phyloP scores from a whole-genome alignment of 2,329 filamentous ascomycete genomes.

The Septoria linicola region DNA sequence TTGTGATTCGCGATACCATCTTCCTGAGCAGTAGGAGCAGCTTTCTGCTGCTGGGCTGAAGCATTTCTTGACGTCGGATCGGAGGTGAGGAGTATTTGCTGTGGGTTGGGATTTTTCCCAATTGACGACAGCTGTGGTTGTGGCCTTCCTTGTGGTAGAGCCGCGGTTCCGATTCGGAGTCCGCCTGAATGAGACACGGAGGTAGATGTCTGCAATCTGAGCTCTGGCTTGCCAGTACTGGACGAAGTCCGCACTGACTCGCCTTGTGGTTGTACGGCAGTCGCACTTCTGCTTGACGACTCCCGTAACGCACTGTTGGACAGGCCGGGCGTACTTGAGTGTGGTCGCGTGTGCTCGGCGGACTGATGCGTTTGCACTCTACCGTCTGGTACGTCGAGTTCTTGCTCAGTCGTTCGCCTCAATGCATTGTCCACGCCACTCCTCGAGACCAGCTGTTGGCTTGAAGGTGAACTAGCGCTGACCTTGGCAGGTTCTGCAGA shows the following conservation, averaged over 20 bases:
- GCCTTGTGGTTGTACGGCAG: constrained; percentile 3
- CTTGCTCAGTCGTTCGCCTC: background rate
- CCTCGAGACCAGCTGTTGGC: constrained; percentile 4
- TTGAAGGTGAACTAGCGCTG: constrained; percentile 4
- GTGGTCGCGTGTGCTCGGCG: background rate
- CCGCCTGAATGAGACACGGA: constrained; percentile 29
- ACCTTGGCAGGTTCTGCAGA: constrained; percentile 17
- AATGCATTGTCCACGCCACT: background rate
- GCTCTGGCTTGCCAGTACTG: constrained; percentile 4
- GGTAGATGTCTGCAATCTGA: constrained; percentile 28
- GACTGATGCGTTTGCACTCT: background rate
- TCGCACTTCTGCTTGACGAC: background rate
- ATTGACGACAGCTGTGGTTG: constrained; percentile 8
- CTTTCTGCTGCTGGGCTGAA: background rate
- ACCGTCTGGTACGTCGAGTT: background rate
- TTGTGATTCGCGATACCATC: no score
- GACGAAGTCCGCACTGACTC: background rate
- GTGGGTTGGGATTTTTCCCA: background rate
- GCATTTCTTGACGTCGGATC: background rate
- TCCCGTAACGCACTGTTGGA: background rate
- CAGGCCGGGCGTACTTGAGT: background rate
- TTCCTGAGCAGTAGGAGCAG: no score
- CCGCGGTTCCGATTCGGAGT: constrained; percentile 8
- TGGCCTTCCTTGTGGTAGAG: constrained; percentile 23
- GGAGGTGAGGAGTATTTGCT: background rate